A percentile compares a stretch with the other conserved stretches of the same genome.
Conservation (phyloP, 495 filamentous ascomycete genomes). For the Cetradonia linearis region DNA sequence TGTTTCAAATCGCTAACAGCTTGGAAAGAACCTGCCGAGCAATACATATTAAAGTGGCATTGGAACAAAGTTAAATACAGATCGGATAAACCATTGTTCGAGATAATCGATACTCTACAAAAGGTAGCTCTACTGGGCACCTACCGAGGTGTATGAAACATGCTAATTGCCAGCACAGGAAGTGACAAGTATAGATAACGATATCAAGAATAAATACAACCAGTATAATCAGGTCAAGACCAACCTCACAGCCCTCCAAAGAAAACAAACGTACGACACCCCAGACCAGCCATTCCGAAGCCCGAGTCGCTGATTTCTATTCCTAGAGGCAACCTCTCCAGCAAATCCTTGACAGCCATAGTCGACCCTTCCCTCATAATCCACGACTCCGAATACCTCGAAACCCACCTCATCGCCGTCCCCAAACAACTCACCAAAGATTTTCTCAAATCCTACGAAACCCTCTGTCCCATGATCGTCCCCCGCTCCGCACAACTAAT, state of each 20-base stretch:
- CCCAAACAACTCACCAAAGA: conserved; percentile 70
- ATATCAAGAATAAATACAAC: conserved; percentile 83
- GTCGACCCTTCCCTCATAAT: conserved; percentile 70
- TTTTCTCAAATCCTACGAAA: conserved; percentile 82
- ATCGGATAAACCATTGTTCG: conserved; percentile 75
- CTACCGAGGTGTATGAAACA: too few species aligned
- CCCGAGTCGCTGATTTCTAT: conserved; percentile 18
- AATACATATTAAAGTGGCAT: conserved; percentile 76
- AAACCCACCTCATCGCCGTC: conserved; percentile 86
- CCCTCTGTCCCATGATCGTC: conserved; percentile 73
- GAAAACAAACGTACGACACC: conserved; percentile 67
- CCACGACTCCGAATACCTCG: conserved; percentile 88
- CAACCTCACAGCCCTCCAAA: conserved; percentile 64
- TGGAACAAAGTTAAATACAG: conserved; percentile 98
- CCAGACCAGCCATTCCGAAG: neutral
- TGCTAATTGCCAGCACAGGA: conserved; percentile 45
- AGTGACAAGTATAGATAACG: conserved; percentile 76
- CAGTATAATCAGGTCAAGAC: conserved; percentile 88
- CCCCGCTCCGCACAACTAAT: conserved; percentile 73
- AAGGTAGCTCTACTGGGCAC: conserved; percentile 47
- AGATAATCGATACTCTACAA: conserved; percentile 74
- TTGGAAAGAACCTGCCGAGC: conserved; percentile 71
- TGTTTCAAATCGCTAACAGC: conserved; percentile 4
- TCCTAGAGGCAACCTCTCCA: conserved; percentile 79
- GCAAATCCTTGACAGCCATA: conserved; percentile 80